phyloP scores from a whole-genome alignment of 805 yeast species.

The Myxozyma mucilagina region DNA sequence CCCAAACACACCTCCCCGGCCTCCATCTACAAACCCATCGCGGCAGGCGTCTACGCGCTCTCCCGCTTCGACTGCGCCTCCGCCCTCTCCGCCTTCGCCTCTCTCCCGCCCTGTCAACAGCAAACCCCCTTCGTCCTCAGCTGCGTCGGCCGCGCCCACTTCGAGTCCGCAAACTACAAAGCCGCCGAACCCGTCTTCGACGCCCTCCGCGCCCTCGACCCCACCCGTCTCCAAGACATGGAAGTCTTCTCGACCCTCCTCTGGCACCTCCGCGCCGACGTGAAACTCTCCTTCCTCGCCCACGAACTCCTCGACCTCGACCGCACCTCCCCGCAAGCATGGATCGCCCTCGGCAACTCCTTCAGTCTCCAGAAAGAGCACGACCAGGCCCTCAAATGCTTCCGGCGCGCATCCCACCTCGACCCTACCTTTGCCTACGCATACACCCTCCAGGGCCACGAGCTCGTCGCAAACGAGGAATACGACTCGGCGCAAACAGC shows the following conservation, averaged over 20 bases:
- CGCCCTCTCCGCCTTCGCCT: constrained; percentile 68
- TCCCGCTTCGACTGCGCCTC: constrained; percentile 70
- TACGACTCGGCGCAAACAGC: constrained; percentile 84
- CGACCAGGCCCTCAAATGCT: constrained; percentile 85
- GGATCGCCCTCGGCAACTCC: constrained; percentile 90
- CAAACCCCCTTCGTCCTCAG: constrained; percentile 84
- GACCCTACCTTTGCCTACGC: constrained; percentile 80
- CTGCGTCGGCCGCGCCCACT: constrained; percentile 76
- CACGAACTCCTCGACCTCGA: constrained; percentile 73
- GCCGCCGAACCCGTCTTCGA: constrained; percentile 67
- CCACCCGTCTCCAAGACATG: constrained; percentile 83
- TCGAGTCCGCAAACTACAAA: constrained; percentile 82
- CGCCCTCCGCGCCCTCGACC: constrained; percentile 64
- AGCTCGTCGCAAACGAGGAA: constrained; percentile 81
- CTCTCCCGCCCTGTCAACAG: constrained; percentile 62
- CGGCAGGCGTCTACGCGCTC: constrained; percentile 24
- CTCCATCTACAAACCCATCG: constrained; percentile 28
- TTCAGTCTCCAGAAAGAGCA: constrained; percentile 81
- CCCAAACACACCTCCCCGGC: constrained; percentile 22
- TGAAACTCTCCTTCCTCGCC: constrained; percentile 75
- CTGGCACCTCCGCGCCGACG: constrained; percentile 88
- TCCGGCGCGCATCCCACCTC: constrained; percentile 70
- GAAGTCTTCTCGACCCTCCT: constrained; percentile 85
- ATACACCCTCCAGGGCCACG: constrained; percentile 92
- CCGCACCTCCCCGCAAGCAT: constrained; percentile 71